Conservation (phyloP, 441 rosid genomes). For the Populus hybrid region DNA sequence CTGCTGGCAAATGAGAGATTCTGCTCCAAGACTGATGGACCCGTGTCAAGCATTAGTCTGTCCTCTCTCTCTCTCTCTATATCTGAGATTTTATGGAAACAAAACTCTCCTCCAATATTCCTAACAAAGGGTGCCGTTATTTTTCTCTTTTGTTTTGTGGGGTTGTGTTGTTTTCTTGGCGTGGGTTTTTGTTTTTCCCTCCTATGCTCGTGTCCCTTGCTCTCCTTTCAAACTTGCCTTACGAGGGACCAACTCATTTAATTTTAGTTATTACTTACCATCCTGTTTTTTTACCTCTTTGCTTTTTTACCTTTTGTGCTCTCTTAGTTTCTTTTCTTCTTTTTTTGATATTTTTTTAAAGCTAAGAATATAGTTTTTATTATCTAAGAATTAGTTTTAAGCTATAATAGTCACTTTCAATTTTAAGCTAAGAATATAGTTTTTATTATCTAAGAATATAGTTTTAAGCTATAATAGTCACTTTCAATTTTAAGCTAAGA, state of each 20-base stretch:
- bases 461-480: no score
- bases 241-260: neutral
- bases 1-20: slow-evolving; percentile 21
- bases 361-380: no score
- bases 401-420: no score
- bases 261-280: neutral
- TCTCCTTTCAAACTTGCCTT: neutral
- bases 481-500: no score
- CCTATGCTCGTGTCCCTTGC: neutral
- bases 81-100: slow-evolving; percentile 22
- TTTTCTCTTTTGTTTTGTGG: neutral
- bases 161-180: neutral
- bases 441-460: no score
- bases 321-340: no score
- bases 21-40: neutral
- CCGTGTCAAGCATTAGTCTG: slow-evolving; percentile 18
- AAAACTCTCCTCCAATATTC: neutral
- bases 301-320: no score
- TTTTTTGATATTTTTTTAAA: no score
- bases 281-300: no score
- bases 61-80: slow-evolving; percentile 4
- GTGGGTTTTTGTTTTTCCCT: neutral
- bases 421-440: no score
- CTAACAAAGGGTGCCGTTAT: slow-evolving; percentile 2
- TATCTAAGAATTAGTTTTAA: no score